Base-by-base conservation (phyloP, 805 yeast species). In the Priceomyces fermenticarens region DNA sequence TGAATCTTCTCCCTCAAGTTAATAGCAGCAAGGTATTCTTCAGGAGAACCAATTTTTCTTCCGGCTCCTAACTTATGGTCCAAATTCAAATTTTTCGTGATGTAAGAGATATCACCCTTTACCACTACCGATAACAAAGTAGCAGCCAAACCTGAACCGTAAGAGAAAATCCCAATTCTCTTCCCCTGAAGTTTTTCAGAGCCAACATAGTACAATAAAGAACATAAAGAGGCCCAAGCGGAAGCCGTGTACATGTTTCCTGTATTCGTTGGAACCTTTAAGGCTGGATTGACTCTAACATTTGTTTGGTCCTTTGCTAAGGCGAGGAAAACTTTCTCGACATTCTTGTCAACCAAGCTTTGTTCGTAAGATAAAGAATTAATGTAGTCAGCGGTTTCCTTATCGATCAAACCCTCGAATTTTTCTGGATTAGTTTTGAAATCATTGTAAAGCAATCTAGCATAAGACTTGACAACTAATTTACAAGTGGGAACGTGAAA, bases 401-500 rank as follows among this genome's bases (percentile, higher is more conserved):
- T 62, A 48, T 67, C 72, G 39, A 68, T 51, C 44, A 51, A 44
- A 35, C 52, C 67, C 30, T 69, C 66, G 67, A 78, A 84, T 45
- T 71, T 65, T 25, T 73, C 66, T 43, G 90, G 88, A 64, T 87
- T 75, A 49, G 81, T 74, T 61, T 73, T 75, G 75, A 78, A 91
- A 70, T 91, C 99, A 63, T 88, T 83, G 78, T 85, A 93, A 53
- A 87, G 65, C 61, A 93, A 70, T 73, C 99, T 84, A 41, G 96
- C 99, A 63, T 80, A 93, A 6, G 95, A 86, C 74, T 93, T 93
- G 56, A 82, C 70, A 45, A 93, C 98, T 58, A 90, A 78, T 73
- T 93, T 93, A 74, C 99, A 91, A 47, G 93, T 93, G 62, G 99
- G 99, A 41, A 89, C 97, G 65, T 93, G 99, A 90, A 93, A 93